Percentiles rank a stretch among this genome's conserved stretches.
Evolutionary conservation across 129 eudicot species (phyloP).

Genomic region (Helianthus annuus): DNA sequence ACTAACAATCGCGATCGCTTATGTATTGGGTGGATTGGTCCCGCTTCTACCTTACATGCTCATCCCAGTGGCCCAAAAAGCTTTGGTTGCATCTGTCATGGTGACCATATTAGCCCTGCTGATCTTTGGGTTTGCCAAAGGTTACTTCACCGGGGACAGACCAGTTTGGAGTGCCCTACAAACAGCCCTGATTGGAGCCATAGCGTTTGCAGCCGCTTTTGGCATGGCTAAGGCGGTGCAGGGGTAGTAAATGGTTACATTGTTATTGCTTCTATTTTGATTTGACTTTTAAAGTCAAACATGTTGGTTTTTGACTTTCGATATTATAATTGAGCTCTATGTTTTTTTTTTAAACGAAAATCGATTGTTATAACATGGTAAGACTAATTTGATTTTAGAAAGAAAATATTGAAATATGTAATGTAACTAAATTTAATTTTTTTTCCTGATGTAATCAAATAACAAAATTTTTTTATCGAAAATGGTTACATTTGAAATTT

Average conservation of each 20-base stretch:
- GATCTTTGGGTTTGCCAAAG: constrained; percentile 81
- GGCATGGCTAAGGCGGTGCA: constrained; percentile 94
- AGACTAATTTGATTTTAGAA: too few species aligned
- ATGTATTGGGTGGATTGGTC: constrained; percentile 75
- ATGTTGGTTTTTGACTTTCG: constrained; percentile 6
- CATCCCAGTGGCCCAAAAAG: constrained; percentile 62
- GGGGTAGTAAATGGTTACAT: constrained; percentile 28
- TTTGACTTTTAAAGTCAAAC: constrained; percentile 4
- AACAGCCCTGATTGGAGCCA: constrained; percentile 80
- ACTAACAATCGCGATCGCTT: constrained; percentile 70
- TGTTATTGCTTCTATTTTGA: constrained; percentile 1
- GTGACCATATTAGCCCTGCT: constrained; percentile 69
- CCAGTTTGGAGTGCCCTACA: constrained; percentile 71
- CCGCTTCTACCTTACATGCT: constrained; percentile 81
- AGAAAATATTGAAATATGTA: too few species aligned
- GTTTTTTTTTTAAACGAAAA: constrained; percentile 12
- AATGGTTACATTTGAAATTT: too few species aligned
- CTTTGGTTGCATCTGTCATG: constrained; percentile 60
- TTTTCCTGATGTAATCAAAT: too few species aligned
- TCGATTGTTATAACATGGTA: background rate
- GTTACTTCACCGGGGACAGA: constrained; percentile 67
- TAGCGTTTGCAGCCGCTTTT: constrained; percentile 94
- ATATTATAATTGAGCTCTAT: background rate
- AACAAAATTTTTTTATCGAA: too few species aligned
- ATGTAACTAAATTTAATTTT: too few species aligned